Base-by-base conservation (phyloP, 129 eudicot genomes). In the Lonicera japonica region DNA sequence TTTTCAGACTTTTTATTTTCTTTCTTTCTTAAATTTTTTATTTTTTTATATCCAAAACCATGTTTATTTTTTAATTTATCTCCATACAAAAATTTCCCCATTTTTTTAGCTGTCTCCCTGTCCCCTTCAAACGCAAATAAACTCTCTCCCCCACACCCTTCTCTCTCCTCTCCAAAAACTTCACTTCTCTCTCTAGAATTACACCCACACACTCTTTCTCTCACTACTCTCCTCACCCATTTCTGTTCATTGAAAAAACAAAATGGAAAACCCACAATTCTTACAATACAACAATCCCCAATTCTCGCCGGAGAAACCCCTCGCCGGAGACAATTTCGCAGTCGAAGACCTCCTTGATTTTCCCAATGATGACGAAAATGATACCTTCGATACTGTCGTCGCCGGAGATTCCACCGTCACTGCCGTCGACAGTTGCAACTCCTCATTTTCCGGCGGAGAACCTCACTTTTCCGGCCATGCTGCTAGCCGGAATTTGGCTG, bases 121-220 rank as follows among this genome's bases (percentile, higher is more conserved):
- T 61, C 86, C 89, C 82, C 90, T 79, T 86, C 79, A 73, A 82
- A 67, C 86, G 89, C 89, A 82, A 79, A 79, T 77, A 82, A 86
- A 86, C 83, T 61, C 86, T 77, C 86, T 55, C 75, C 71, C 25
- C 67, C 54, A 54, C 61, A 48, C 65, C 70, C 58, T 57, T 70
- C 72, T 70, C 75, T 69, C 80, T 50, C 60, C n/a, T n/a, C 66
- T 67, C 80, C 56, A 47, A n/a, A 67, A 25, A 25, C 52, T 46
- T 58, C 39, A 14, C 39, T 6, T 47, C 21, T 47, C 54, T 62
- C 60, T 25, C 21, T 43, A 15, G 9, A 41, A 21, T 51, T 73
- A 61, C 70, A 65, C 66, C 38, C 56, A 65, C 79, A 64, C 72
- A 50, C 68, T 63, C 73, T 59, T 43, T n/a, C 62, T 18, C 73